phyloP scores from a whole-genome alignment of 1,284 basidiomycete genomes.

The Microbotryum intermedium region DNA sequence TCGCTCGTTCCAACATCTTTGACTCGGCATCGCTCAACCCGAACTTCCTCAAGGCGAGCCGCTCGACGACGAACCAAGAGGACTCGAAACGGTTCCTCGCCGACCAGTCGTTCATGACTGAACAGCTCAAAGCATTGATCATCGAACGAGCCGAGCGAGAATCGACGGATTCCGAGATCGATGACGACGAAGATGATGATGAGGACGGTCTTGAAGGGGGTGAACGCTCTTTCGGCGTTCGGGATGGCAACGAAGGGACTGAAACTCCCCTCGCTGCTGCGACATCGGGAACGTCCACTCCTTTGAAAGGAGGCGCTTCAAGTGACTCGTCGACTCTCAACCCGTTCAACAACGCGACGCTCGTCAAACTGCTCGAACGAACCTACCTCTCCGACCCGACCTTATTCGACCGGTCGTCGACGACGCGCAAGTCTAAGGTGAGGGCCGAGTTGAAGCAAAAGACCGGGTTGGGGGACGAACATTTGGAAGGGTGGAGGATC shows the following conservation, averaged over 20 bases:
- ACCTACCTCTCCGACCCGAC: slow-evolving; percentile 65
- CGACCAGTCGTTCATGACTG: slow-evolving; percentile 9
- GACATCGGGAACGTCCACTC: too few relatives aligned
- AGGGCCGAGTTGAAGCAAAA: slow-evolving; percentile 56
- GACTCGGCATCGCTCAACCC: slow-evolving; percentile 61
- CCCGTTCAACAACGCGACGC: background rate
- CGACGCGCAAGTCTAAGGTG: slow-evolving; percentile 57
- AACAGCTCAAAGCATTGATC: slow-evolving; percentile 37
- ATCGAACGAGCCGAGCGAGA: slow-evolving; percentile 59
- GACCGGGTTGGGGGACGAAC: slow-evolving; percentile 65
- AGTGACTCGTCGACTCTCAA: background rate
- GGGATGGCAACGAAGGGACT: too few relatives aligned
- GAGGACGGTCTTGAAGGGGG: background rate
- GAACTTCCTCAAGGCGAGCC: background rate
- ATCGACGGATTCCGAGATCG: slow-evolving; percentile 58
- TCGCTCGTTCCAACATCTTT: slow-evolving; percentile 59
- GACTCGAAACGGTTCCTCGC: background rate
- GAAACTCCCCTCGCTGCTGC: too few relatives aligned
- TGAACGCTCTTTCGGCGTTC: slow-evolving; percentile 20
- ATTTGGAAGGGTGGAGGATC: slow-evolving; percentile 77
- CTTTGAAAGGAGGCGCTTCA: too few relatives aligned
- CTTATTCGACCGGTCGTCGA: slow-evolving; percentile 64
- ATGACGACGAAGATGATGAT: slow-evolving; percentile 48
- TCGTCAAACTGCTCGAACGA: slow-evolving; percentile 51
- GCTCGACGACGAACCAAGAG: too few relatives aligned